A percentile compares a stretch with the other conserved stretches of the same genome.
phyloP scores from a whole-genome alignment of 345 rosid genomes.

The Durio zibethinus region DNA sequence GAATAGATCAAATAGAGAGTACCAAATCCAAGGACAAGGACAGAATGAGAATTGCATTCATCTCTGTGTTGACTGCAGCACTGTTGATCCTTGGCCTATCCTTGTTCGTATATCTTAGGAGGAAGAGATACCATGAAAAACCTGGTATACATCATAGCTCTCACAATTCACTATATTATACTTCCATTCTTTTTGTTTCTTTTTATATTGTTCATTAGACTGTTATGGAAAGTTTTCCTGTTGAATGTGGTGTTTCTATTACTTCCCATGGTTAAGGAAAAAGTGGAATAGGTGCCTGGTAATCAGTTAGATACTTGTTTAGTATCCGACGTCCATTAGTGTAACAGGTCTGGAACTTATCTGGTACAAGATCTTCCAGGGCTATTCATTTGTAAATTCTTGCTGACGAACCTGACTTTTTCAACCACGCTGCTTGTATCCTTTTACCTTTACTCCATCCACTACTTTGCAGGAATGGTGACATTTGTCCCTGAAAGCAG shows the following conservation, averaged over 20 bases:
- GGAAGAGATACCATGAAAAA: neutral
- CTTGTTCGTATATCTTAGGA: constrained; percentile 1
- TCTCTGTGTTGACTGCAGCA: constrained; percentile 9
- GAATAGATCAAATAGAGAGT: neutral
- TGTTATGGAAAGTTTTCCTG: neutral
- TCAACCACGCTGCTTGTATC: neutral
- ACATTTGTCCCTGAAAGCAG: neutral
- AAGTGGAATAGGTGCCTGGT: too few species aligned
- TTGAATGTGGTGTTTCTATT: neutral
- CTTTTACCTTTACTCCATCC: neutral
- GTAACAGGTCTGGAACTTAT: too few species aligned
- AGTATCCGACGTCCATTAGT: too few species aligned
- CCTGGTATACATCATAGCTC: neutral
- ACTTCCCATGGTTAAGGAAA: neutral
- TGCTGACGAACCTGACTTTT: neutral
- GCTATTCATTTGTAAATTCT: neutral
- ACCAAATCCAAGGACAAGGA: neutral
- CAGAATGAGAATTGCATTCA: neutral
- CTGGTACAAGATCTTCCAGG: neutral
- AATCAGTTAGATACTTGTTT: too few species aligned
- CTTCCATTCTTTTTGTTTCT: neutral
- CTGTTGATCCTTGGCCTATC: neutral
- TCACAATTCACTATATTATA: neutral
- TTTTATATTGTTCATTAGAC: neutral
- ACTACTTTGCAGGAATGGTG: neutral